Evolutionary conservation across 1,139 yeast species (phyloP).

Genomic region (Taphrina wiesneri): DNA sequence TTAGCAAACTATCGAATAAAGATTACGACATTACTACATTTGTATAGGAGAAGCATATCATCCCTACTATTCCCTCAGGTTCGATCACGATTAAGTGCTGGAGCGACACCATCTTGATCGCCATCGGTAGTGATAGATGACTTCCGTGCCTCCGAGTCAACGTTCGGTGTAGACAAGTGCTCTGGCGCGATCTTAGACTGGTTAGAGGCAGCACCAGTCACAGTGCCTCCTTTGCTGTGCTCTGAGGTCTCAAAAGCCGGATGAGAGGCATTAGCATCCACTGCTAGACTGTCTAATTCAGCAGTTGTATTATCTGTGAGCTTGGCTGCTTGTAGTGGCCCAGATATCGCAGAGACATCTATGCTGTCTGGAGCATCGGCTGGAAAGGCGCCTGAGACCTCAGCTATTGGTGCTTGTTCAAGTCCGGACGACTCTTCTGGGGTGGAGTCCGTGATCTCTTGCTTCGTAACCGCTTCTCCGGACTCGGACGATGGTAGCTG

Average conservation of each 20-base stretch:
- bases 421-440: not conserved
- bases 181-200: not conserved
- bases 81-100: not conserved
- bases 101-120: not conserved
- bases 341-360: conserved; percentile 22
- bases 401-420: not conserved
- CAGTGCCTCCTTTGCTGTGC: not conserved
- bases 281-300: conserved; percentile 3
- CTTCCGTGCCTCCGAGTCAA: not conserved
- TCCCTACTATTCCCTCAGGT: not conserved
- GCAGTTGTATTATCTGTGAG: conserved; percentile 6
- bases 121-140: not conserved
- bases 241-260: conserved; percentile 11
- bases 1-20: too few relatives aligned
- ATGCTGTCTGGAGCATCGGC: not conserved
- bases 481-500: not conserved
- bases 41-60: not conserved
- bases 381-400: not conserved
- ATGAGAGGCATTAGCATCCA: not conserved
- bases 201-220: not conserved
- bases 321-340: conserved; percentile 21
- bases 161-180: not conserved
- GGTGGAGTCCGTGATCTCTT: not conserved
- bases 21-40: too few relatives aligned
- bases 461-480: not conserved